A percentile compares a stretch with the other conserved stretches of the same genome.
These are phyloP conservation scores for Prunus kanzakura DNA, from an alignment of 306 rosid species.

Conservation along the genomic window DNA sequence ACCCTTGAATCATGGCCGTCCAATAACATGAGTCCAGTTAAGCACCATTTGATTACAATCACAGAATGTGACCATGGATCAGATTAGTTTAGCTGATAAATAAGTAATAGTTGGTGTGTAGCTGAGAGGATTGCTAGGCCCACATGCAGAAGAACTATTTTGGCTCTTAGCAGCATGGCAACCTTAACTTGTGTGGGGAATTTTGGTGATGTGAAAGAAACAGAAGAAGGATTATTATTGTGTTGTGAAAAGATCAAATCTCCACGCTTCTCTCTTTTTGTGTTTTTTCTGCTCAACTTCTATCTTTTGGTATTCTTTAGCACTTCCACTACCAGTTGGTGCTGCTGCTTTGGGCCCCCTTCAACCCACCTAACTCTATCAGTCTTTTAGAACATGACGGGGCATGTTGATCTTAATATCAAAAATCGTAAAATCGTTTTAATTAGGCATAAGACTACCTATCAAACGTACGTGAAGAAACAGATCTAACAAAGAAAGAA, in stretches of 20 bases:
- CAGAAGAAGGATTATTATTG: not conserved
- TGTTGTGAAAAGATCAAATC: not conserved
- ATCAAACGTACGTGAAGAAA: not conserved
- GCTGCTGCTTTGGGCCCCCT: not conserved
- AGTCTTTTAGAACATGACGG: not conserved
- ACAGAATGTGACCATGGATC: constrained; percentile 4
- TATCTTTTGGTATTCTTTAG: not conserved
- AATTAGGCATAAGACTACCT: not conserved
- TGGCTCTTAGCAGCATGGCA: not conserved
- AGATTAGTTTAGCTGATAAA: constrained; percentile 10
- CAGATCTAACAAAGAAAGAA: not conserved
- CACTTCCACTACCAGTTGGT: not conserved
- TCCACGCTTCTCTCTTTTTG: not conserved
- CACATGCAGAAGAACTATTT: constrained; percentile 6
- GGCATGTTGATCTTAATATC: not conserved
- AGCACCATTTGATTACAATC: not conserved
- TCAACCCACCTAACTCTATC: too few species aligned
- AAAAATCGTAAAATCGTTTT: not conserved
- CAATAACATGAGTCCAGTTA: not conserved
- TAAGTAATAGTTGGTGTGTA: not conserved
- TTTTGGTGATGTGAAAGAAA: constrained; percentile 18
- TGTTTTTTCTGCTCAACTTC: not conserved
- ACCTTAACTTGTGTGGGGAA: constrained; percentile 7
- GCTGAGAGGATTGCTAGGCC: not conserved
- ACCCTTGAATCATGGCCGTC: constrained; percentile 15